phyloP scores from a whole-genome alignment of 1,284 basidiomycete species.

The Takashimella tepidaria region DNA sequence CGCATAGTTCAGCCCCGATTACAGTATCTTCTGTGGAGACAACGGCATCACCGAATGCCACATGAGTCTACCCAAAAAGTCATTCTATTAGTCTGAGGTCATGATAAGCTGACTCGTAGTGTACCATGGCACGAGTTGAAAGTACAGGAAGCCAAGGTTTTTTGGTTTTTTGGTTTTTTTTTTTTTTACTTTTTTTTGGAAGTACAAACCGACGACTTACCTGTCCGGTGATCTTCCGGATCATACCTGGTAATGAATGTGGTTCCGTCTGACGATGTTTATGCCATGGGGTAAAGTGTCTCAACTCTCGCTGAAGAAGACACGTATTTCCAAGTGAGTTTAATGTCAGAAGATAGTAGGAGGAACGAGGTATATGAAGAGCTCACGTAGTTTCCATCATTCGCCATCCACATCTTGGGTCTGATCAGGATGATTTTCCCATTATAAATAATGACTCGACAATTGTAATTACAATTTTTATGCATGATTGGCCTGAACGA shows the following conservation, averaged over 20 bases:
- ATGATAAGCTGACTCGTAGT: too few relatives aligned
- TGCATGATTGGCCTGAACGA: slow-evolving; percentile 78
- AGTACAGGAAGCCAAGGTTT: too few relatives aligned
- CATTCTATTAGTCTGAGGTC: not conserved
- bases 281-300: slow-evolving; percentile 94
- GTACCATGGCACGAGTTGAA: not conserved
- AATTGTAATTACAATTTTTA: slow-evolving; percentile 97
- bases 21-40: slow-evolving; percentile 91
- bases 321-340: too few relatives aligned
- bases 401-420: slow-evolving; percentile 99
- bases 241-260: slow-evolving; percentile 80
- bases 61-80: slow-evolving; percentile 63
- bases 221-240: slow-evolving; percentile 83
- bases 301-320: slow-evolving; percentile 78
- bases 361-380: too few relatives aligned
- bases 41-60: slow-evolving; percentile 93
- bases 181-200: too few relatives aligned
- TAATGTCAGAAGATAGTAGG: too few relatives aligned
- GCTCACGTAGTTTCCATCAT: slow-evolving; percentile 84
- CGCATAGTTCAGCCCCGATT: slow-evolving; percentile 92
- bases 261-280: slow-evolving; percentile 83
- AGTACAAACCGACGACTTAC: slow-evolving; percentile 54
- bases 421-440: slow-evolving; percentile 85
- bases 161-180: too few relatives aligned
- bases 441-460: slow-evolving; percentile 81